Conservation (phyloP, 257 asterid species). For the Mentha longifolia region DNA sequence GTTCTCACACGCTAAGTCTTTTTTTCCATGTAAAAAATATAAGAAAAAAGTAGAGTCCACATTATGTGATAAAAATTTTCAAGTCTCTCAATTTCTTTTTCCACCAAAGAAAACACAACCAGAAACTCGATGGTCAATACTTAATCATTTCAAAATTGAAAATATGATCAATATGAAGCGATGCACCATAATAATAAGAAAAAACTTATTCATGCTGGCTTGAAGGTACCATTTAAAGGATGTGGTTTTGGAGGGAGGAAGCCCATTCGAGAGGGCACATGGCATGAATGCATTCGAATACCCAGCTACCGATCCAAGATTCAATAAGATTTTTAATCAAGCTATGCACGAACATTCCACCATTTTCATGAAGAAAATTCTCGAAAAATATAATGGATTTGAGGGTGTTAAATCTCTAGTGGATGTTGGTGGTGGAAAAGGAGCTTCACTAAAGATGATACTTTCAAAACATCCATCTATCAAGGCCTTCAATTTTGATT, state of each 20-base stretch:
- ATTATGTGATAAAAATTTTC: too few species aligned
- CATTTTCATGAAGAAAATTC: constrained; percentile 51
- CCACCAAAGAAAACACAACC: too few species aligned
- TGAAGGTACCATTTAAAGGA: constrained; percentile 66
- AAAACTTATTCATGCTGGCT: background rate
- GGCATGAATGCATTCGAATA: constrained; percentile 61
- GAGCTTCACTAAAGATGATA: constrained; percentile 53
- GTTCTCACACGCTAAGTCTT: too few species aligned
- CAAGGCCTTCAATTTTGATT: constrained; percentile 68
- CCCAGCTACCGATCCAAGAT: constrained; percentile 51
- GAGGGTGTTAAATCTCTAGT: constrained; percentile 52
- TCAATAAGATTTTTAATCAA: constrained; percentile 56
- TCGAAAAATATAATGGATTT: constrained; percentile 58
- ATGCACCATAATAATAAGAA: too few species aligned
- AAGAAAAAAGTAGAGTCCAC: too few species aligned
- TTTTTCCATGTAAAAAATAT: too few species aligned
- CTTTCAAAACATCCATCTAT: constrained; percentile 52
- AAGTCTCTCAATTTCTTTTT: too few species aligned
- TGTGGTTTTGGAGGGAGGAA: constrained; percentile 70
- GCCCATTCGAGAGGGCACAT: constrained; percentile 60
- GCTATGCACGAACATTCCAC: constrained; percentile 57
- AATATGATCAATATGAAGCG: too few species aligned
- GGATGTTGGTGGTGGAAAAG: constrained; percentile 77
- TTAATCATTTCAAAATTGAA: too few species aligned
- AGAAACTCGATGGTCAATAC: too few species aligned